These are phyloP conservation scores for Paxillus involutus DNA, from an alignment of 768 basidiomycete genomes.

Conservation along the genomic window DNA sequence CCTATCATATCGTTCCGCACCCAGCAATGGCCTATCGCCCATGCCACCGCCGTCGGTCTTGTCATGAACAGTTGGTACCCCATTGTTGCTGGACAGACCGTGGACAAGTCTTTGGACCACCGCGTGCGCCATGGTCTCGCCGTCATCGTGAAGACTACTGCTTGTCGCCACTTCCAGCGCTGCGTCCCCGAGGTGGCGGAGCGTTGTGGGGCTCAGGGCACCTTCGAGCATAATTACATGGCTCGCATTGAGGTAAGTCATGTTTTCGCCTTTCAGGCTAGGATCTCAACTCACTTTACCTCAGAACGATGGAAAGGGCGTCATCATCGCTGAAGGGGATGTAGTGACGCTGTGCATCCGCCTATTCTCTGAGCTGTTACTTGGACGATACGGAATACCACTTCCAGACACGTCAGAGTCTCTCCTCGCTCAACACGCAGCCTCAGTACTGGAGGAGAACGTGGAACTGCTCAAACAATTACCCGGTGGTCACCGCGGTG, in stretches of 20 bases:
- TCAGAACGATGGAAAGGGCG: constrained; percentile 47
- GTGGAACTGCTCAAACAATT: constrained; percentile 36
- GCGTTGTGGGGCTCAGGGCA: constrained; percentile 65
- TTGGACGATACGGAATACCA: constrained; percentile 52
- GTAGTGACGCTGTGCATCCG: constrained; percentile 53
- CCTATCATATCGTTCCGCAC: constrained; percentile 66
- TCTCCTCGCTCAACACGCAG: constrained; percentile 52
- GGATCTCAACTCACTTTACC: background rate
- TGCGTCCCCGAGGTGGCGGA: constrained; percentile 56
- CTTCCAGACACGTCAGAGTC: constrained; percentile 43
- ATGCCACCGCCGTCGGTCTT: constrained; percentile 50
- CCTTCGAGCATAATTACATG: constrained; percentile 64
- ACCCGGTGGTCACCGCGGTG: constrained; percentile 25
- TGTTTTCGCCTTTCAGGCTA: constrained; percentile 1
- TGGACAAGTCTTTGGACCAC: constrained; percentile 39
- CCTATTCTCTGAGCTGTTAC: constrained; percentile 58
- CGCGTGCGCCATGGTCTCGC: constrained; percentile 56
- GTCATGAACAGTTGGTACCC: constrained; percentile 53
- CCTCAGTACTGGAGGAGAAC: constrained; percentile 48
- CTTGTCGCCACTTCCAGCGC: constrained; percentile 53
- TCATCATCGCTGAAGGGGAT: constrained; percentile 58
- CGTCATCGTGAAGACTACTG: constrained; percentile 54
- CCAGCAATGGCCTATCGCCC: constrained; percentile 59
- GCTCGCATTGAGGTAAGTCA: constrained; percentile 48
- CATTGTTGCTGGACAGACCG: constrained; percentile 34